These are phyloP conservation scores for Saksenaea oblongispora DNA, from an alignment of 371 early-diverging fungal genomes.

Conservation along the genomic window DNA sequence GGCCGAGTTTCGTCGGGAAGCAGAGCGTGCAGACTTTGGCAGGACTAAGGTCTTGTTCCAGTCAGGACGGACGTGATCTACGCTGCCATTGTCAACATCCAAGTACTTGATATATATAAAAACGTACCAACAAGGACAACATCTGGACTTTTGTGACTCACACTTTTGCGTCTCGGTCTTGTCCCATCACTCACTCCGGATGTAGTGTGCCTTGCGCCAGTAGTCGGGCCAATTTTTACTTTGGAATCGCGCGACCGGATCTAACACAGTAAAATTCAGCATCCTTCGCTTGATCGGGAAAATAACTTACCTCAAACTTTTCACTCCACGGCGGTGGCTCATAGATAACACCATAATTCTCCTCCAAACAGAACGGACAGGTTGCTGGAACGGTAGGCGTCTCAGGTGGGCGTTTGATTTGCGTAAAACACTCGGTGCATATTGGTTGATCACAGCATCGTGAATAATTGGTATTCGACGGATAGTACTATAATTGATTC, in stretches of 20 bases:
- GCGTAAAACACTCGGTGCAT: constrained; percentile 94
- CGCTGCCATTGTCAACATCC: neutral
- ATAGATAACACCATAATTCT: constrained; percentile 85
- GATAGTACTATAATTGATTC: constrained; percentile 70
- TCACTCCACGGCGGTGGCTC: constrained; percentile 51
- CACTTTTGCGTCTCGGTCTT: constrained; percentile 55
- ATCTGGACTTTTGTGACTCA: constrained; percentile 59
- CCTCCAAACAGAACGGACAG: constrained; percentile 89
- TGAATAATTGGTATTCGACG: constrained; percentile 89
- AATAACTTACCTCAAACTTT: constrained; percentile 6
- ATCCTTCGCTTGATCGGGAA: neutral
- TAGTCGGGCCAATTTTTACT: constrained; percentile 16
- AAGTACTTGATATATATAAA: constrained; percentile 2
- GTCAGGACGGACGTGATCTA: constrained; percentile 82
- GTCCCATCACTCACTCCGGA: constrained; percentile 34
- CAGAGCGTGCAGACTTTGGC: constrained; percentile 30
- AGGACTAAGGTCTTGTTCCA: constrained; percentile 53
- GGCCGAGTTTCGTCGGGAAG: constrained; percentile 50
- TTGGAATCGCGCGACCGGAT: neutral
- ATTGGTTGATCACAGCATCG: constrained; percentile 94
- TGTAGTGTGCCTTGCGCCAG: constrained; percentile 42
- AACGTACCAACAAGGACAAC: constrained; percentile 75
- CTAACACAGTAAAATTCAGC: neutral
- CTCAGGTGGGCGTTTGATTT: constrained; percentile 78
- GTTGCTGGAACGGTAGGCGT: constrained; percentile 60